phyloP scores from a whole-genome alignment of 73 alveolate species.

The Tetrahymena elliotti region DNA sequence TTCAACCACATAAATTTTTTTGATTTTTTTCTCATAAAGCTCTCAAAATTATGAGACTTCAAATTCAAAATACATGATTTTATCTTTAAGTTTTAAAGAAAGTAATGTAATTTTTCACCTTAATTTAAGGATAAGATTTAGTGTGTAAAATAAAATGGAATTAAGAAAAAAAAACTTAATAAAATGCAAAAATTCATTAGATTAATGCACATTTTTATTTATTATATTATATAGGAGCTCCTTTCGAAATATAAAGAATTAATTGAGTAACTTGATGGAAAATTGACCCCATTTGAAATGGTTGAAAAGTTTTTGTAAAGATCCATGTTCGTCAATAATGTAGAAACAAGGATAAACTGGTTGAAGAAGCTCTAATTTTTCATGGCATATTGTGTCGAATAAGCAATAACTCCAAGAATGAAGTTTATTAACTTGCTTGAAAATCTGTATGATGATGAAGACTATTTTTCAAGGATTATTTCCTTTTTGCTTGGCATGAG shows the following conservation, averaged over 20 bases:
- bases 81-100: too few relatives aligned
- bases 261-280: background rate
- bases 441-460: background rate
- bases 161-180: too few relatives aligned
- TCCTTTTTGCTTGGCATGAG: background rate
- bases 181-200: too few relatives aligned
- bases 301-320: background rate
- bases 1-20: background rate
- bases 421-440: background rate
- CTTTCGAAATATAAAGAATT: background rate
- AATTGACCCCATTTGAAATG: background rate
- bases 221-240: background rate
- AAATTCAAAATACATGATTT: too few relatives aligned
- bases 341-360: background rate
- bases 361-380: background rate
- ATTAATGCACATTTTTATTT: background rate
- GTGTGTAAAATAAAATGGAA: too few relatives aligned
- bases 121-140: too few relatives aligned
- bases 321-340: background rate
- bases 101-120: too few relatives aligned
- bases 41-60: too few relatives aligned
- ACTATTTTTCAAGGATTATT: background rate
- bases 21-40: too few relatives aligned
- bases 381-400: background rate
- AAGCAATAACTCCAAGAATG: background rate